These are phyloP conservation scores for Podospora bellae-mahoneyi DNA, from an alignment of 495 filamentous ascomycete genomes.

Conservation along the genomic window DNA sequence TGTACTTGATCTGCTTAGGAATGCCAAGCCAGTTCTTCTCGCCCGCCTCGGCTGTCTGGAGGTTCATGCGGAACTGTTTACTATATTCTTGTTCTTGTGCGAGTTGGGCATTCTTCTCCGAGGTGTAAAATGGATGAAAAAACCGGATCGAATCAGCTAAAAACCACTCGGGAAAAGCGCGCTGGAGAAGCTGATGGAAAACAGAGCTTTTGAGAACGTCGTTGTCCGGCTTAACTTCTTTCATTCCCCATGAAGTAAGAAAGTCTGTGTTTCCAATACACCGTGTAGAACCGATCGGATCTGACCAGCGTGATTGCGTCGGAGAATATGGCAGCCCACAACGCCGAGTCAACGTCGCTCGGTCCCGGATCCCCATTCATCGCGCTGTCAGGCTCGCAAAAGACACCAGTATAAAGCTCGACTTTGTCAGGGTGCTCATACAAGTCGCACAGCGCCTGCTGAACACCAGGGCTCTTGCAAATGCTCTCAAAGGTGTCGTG, in stretches of 20 bases:
- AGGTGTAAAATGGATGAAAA: slow-evolving; percentile 60
- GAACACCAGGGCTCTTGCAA: slow-evolving; percentile 66
- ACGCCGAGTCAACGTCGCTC: slow-evolving; percentile 52
- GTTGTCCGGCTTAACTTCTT: slow-evolving; percentile 63
- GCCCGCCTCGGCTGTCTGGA: too few species aligned
- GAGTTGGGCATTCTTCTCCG: slow-evolving; percentile 58
- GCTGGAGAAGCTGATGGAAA: slow-evolving; percentile 67
- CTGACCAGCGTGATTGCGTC: slow-evolving; percentile 77
- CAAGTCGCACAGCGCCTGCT: slow-evolving; percentile 63
- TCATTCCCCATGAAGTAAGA: slow-evolving; percentile 76
- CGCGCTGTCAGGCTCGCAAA: slow-evolving; percentile 59
- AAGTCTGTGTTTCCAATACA: slow-evolving; percentile 62
- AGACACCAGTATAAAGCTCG: slow-evolving; percentile 53
- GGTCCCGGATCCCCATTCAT: slow-evolving; percentile 70
- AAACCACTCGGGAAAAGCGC: slow-evolving; percentile 69
- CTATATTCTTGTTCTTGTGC: slow-evolving; percentile 33
- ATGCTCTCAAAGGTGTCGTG: slow-evolving; percentile 74
- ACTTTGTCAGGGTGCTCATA: slow-evolving; percentile 70
- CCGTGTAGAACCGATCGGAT: slow-evolving; percentile 76
- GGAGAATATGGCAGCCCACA: slow-evolving; percentile 69
- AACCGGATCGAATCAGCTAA: slow-evolving; percentile 68
- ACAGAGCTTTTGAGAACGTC: slow-evolving; percentile 67
- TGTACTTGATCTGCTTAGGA: too few species aligned
- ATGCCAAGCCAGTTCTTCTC: too few species aligned
- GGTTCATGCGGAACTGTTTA: too few species aligned